Percentiles rank a stretch among this genome's conserved stretches.
These are phyloP conservation scores for Barnettozyma sucrosica DNA, from an alignment of 805 yeast species.

Conservation along the genomic window DNA sequence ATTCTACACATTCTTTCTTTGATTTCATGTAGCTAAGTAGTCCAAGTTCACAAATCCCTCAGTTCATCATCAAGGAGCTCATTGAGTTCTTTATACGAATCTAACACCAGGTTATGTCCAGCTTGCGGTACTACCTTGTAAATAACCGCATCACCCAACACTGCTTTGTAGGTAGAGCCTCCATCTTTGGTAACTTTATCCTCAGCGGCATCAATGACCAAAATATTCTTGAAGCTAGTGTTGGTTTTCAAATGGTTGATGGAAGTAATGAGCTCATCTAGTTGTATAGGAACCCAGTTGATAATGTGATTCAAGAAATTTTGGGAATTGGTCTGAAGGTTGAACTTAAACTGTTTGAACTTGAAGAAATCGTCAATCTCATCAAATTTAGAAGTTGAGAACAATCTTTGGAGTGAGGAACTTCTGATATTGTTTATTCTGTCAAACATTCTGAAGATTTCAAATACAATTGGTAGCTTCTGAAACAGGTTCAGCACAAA, in stretches of 20 bases:
- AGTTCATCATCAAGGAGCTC: constrained; percentile 3
- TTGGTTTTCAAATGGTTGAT: constrained; percentile 3
- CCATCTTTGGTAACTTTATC: constrained; percentile 22
- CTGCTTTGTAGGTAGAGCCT: constrained; percentile 18
- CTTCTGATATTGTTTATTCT: constrained; percentile 22
- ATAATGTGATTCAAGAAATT: constrained; percentile 20
- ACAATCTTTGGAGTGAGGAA: constrained; percentile 17
- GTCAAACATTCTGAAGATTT: constrained; percentile 22
- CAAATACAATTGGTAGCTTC: constrained; percentile 13
- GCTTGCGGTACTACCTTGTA: constrained; percentile 16
- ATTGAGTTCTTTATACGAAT: constrained; percentile 15
- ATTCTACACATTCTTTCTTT: neutral
- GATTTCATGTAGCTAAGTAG: neutral
- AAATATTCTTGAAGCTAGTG: constrained; percentile 3
- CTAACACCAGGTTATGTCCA: constrained; percentile 23
- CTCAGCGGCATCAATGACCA: constrained; percentile 20
- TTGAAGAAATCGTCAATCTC: constrained; percentile 14
- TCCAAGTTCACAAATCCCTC: neutral
- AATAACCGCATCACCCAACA: constrained; percentile 14
- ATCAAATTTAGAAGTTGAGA: constrained; percentile 9
- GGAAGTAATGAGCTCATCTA: constrained; percentile 15
- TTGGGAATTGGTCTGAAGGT: constrained; percentile 18
- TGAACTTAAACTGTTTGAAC: constrained; percentile 25
- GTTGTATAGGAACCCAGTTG: constrained; percentile 15
- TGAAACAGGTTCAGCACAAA: constrained; percentile 1